phyloP scores from a whole-genome alignment of 495 filamentous ascomycete species.

The Podospora anserina region DNA sequence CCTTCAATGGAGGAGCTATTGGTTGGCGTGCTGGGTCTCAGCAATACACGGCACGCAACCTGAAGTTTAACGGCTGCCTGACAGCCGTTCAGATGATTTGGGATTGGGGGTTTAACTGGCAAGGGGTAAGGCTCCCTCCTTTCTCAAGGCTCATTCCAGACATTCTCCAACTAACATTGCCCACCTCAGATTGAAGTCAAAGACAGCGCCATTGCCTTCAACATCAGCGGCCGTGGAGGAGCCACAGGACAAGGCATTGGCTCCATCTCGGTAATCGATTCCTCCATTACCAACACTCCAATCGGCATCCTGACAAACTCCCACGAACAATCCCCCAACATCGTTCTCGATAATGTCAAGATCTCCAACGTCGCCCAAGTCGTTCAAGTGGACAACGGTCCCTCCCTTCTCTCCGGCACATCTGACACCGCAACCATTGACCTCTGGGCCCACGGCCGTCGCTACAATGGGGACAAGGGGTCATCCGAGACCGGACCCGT shows the following conservation, averaged over 20 bases:
- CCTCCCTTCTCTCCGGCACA: neutral
- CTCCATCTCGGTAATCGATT: neutral
- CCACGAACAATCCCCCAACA: neutral
- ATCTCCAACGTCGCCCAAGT: neutral
- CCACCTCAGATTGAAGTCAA: slow-evolving; percentile 59
- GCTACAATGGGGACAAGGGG: neutral
- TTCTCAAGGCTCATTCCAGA: too few relatives aligned
- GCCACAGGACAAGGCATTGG: neutral
- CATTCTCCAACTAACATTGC: too few relatives aligned
- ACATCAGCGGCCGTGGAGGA: neutral
- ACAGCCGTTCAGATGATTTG: slow-evolving; percentile 86
- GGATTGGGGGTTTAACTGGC: slow-evolving; percentile 86
- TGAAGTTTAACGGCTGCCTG: slow-evolving; percentile 78
- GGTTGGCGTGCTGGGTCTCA: slow-evolving; percentile 83
- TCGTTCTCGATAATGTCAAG: neutral
- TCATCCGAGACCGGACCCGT: neutral
- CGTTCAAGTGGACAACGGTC: neutral
- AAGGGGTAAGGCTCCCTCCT: slow-evolving; percentile 28
- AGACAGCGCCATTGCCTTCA: slow-evolving; percentile 66
- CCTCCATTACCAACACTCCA: neutral
- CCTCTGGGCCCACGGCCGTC: neutral
- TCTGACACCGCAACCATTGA: neutral
- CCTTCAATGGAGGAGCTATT: slow-evolving; percentile 70
- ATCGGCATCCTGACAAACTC: neutral
- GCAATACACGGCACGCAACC: slow-evolving; percentile 83